Evolutionary conservation across 2,329 filamentous ascomycete species (phyloP), one percentile per base, ranked within the genome.

Genomic region (Diplodia mutila): DNA sequence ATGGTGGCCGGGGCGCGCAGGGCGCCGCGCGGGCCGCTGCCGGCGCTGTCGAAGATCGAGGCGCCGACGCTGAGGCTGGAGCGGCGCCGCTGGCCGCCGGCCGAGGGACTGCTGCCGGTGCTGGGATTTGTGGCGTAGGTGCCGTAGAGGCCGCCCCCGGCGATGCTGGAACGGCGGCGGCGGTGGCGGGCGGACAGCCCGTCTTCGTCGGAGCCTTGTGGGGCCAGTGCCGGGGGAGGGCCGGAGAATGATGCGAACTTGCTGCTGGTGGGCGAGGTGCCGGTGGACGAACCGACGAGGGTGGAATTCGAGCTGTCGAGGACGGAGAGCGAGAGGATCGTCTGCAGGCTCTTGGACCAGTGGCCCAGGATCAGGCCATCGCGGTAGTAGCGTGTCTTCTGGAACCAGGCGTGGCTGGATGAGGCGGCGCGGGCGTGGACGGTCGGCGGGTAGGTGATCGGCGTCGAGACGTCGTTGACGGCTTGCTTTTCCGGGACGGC

Each of bases 331-430:
- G 78, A 79, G 16, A 81, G 78, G 23, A 86, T 80, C 0, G 80
- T 84, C 69, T 85, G 80, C 27, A 85, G 73, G 1, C 83, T 83
- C 71, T 86, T 86, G 39, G 78, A 75, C 86, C 86, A 89, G 14
- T 73, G 75, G 0, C 75, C 75, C 3, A 74, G 68, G 23, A 80
- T 75, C 0, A 85, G 77, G 2, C 81, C 81, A 52, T 88, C 81
- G 37, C 85, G 82, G 74, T 88, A 89, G 65, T 87, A 82, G 14
- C 79, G 76, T 27, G 85, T 82, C 72, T 84, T 84, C 69, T 86
- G 80, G 77, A 85, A 85, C 67, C 83, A 84, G 27, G 80, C 80
- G 46, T 77, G 75, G 2, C 69, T 52, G 2, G 80, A 6, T 14
- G 64, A 66, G 29, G 39, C 21, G 46, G 57, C 66, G 37, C 57